phyloP scores from a whole-genome alignment of 768 basidiomycete genomes.

The Coprinopsis sp. region DNA sequence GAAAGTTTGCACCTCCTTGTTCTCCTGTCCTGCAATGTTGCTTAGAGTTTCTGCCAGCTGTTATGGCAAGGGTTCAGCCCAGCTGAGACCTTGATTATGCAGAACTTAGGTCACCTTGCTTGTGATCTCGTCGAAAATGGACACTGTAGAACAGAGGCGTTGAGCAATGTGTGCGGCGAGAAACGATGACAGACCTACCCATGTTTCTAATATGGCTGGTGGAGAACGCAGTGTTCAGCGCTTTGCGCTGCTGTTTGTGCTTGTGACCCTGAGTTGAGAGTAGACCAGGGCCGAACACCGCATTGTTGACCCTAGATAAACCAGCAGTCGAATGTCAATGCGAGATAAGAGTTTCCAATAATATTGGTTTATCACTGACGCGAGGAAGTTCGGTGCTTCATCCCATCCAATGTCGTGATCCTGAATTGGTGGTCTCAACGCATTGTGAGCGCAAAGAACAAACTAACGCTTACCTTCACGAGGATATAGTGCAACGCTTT shows the following conservation, averaged over 20 bases:
- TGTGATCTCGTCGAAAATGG: too few species aligned
- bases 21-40: too few species aligned
- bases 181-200: not conserved
- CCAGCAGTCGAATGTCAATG: not conserved
- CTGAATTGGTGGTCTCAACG: not conserved
- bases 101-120: too few species aligned
- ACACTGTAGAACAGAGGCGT: too few species aligned
- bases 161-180: too few species aligned
- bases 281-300: not conserved
- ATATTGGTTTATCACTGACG: not conserved
- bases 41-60: too few species aligned
- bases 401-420: constrained; percentile 3
- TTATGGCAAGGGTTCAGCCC: too few species aligned
- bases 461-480: not conserved
- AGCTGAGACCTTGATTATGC: too few species aligned
- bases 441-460: not conserved
- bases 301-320: not conserved
- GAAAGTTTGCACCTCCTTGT: not conserved
- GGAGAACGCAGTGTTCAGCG: not conserved
- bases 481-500: constrained; percentile 2
- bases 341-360: not conserved
- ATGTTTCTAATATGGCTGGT: too few species aligned
- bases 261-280: constrained; percentile 1
- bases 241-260: not conserved
- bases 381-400: not conserved